Conservation (phyloP, 78 protist species). For the Dictyostelium capitatum region DNA sequence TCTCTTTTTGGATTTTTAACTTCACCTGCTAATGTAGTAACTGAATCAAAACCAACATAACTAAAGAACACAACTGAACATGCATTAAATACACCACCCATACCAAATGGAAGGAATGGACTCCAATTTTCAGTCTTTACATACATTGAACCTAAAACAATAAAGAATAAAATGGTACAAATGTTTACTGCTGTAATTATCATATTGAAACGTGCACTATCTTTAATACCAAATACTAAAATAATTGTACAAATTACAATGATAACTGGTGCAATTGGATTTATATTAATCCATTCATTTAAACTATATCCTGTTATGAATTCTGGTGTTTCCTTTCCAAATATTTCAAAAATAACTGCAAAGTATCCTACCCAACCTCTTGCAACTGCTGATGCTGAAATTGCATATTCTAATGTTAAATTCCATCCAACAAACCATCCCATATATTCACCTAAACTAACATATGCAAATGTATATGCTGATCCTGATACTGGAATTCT, state of each 20-base stretch:
- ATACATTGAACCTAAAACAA: constrained; percentile 60
- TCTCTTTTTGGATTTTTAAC: constrained; percentile 83
- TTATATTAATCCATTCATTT: not conserved
- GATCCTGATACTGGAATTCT: constrained; percentile 82
- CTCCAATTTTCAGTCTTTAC: constrained; percentile 55
- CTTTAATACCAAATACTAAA: constrained; percentile 78
- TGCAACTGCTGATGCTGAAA: constrained; percentile 84
- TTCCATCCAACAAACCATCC: constrained; percentile 79
- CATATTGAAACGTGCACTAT: constrained; percentile 58
- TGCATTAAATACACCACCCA: constrained; percentile 72
- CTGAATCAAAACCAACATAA: constrained; percentile 88
- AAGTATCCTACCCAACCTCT: constrained; percentile 84
- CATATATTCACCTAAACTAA: constrained; percentile 72
- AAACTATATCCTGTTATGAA: constrained; percentile 16
- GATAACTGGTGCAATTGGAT: constrained; percentile 46
- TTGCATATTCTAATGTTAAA: constrained; percentile 84
- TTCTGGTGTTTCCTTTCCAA: constrained; percentile 17
- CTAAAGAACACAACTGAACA: constrained; percentile 83
- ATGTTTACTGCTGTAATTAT: constrained; percentile 65
- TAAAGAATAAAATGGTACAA: constrained; percentile 54
- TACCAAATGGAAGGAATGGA: constrained; percentile 85
- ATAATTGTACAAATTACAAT: constrained; percentile 55
- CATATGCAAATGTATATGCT: constrained; percentile 85
- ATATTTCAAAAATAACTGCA: constrained; percentile 2
- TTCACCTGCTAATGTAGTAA: constrained; percentile 82